A percentile compares a stretch with the other conserved stretches of the same genome.
phyloP scores from a whole-genome alignment of 1,284 basidiomycete species.

The Ganoderma boninense region DNA sequence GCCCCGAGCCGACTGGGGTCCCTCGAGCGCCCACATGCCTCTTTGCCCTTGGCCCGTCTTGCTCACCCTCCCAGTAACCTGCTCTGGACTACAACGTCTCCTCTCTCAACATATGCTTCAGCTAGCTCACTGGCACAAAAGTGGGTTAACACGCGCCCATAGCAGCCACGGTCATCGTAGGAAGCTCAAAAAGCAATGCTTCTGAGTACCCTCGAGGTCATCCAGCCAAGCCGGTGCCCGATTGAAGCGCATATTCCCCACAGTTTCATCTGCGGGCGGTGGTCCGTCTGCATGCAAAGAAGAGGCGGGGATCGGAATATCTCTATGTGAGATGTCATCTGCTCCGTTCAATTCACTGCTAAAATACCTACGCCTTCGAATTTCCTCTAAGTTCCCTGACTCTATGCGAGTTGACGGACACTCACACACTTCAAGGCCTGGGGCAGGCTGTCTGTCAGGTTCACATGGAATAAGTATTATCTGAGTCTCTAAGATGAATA shows the following conservation, averaged over 20 bases:
- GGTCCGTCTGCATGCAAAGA: neutral
- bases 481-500: neutral
- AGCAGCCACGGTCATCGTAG: neutral
- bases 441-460: too few relatives aligned
- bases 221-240: neutral
- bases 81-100: neutral
- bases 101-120: neutral
- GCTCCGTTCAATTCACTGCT: neutral
- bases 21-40: neutral
- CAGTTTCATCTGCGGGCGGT: neutral
- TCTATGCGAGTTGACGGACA: too few relatives aligned
- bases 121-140: neutral
- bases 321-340: neutral
- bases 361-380: too few relatives aligned
- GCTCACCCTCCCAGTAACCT: neutral
- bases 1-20: neutral
- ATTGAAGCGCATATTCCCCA: neutral
- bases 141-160: neutral
- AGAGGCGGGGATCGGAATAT: neutral
- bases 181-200: neutral
- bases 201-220: slow-evolving; percentile 5
- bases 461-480: too few relatives aligned
- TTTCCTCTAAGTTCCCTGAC: too few relatives aligned
- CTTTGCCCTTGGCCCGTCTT: neutral
- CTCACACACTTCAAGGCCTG: neutral